Conservation (phyloP, 1,284 basidiomycete species). For the Tranzscheliella williamsii region DNA sequence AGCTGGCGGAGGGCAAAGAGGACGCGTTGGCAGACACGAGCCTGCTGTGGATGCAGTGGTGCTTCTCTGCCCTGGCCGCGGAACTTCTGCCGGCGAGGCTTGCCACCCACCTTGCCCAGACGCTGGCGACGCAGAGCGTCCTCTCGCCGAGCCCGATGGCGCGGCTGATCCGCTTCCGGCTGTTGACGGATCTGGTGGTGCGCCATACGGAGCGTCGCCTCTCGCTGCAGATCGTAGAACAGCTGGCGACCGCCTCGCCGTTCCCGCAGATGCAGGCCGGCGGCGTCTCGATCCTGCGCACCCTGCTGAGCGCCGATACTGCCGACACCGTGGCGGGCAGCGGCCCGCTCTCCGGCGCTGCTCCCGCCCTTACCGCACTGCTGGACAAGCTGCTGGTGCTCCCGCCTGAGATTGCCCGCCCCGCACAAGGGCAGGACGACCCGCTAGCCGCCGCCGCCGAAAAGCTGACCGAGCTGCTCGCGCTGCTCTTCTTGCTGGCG, state of each 20-base stretch:
- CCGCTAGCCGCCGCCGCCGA: conserved; percentile 8
- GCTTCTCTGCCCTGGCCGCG: conserved; percentile 7
- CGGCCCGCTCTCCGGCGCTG: not conserved
- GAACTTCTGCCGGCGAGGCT: conserved; percentile 8
- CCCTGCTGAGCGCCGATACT: not conserved
- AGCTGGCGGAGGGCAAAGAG: conserved; percentile 23
- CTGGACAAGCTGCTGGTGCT: conserved; percentile 3
- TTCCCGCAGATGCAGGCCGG: conserved; percentile 42
- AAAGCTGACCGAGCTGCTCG: conserved; percentile 11
- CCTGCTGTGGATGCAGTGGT: conserved; percentile 39
- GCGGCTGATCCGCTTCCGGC: conserved; percentile 27
- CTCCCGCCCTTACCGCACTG: not conserved
- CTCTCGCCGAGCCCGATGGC: conserved; percentile 31
- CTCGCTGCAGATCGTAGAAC: conserved; percentile 12
- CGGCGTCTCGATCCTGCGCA: conserved; percentile 19
- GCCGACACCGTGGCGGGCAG: not conserved
- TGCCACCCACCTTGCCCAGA: conserved; percentile 25
- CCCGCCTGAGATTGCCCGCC: conserved; percentile 2
- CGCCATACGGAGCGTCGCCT: conserved; percentile 4
- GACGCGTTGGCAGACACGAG: conserved; percentile 25
- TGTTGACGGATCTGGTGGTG: conserved; percentile 23
- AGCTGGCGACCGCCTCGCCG: conserved; percentile 35
- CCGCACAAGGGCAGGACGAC: not conserved
- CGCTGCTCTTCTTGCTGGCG: conserved; percentile 9
- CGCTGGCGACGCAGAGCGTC: conserved; percentile 44